These are phyloP conservation scores for Baorangia bicolor DNA, from an alignment of 768 basidiomycete species.

Conservation along the genomic window DNA sequence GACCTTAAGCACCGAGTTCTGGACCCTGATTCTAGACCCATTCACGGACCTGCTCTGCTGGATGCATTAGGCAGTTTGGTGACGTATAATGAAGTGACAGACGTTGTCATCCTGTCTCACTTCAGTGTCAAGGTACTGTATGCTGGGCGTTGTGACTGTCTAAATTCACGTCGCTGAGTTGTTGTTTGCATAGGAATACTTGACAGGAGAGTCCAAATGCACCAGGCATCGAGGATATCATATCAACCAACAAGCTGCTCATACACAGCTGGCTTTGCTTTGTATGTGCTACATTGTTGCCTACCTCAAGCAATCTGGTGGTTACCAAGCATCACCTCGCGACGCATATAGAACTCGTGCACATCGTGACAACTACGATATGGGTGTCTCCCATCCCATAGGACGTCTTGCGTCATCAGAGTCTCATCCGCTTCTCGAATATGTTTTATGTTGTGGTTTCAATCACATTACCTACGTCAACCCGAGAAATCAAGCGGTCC, in stretches of 20 bases:
- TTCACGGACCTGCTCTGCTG: neutral
- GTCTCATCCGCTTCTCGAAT: slow-evolving; percentile 1
- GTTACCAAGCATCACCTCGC: too few species aligned
- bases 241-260: neutral
- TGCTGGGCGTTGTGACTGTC: neutral
- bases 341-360: too few species aligned
- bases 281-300: slow-evolving; percentile 9
- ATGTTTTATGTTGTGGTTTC: neutral
- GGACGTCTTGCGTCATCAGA: neutral
- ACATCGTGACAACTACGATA: neutral
- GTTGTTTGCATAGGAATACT: slow-evolving; percentile 5
- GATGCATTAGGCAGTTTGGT: neutral
- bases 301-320: neutral
- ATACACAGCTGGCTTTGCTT: neutral
- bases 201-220: neutral
- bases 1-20: neutral
- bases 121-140: slow-evolving; percentile 11
- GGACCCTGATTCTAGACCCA: neutral
- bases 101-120: slow-evolving; percentile 1
- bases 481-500: neutral
- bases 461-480: neutral
- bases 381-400: too few species aligned
- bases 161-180: neutral
- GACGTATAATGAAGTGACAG: neutral
- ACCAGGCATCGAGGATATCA: neutral